Evolutionary conservation across 2,329 filamentous ascomycete genomes (phyloP).

Genomic region (Fusarium austroafricanum): DNA sequence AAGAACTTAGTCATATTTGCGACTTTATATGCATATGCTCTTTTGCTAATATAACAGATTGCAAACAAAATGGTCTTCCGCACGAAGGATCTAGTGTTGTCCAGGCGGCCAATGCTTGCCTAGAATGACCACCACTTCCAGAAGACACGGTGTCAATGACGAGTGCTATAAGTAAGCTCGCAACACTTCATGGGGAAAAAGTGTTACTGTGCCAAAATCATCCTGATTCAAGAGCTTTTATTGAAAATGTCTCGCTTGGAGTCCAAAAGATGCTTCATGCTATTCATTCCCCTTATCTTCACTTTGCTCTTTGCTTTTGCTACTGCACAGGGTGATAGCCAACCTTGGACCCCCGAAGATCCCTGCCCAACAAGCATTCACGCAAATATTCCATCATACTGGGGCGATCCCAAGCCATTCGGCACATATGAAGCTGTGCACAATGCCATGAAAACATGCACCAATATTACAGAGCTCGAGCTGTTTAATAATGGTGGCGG

Average conservation of each 20-base stretch:
- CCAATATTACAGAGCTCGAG: slow-evolving; percentile 5
- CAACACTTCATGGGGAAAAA: not conserved
- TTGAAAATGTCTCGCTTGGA: not conserved
- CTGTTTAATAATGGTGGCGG: not conserved
- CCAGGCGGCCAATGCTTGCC: too few relatives aligned
- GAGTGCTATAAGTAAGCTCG: too few relatives aligned
- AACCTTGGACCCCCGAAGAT: not conserved
- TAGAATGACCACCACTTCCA: too few relatives aligned
- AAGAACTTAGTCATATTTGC: too few relatives aligned
- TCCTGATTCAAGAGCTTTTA: not conserved
- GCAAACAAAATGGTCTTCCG: too few relatives aligned
- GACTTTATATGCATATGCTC: too few relatives aligned
- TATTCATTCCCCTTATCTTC: not conserved
- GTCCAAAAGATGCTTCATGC: not conserved
- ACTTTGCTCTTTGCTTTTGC: not conserved
- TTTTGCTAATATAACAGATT: too few relatives aligned
- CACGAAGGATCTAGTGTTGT: too few relatives aligned
- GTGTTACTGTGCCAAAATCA: not conserved
- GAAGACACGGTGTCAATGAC: too few relatives aligned
- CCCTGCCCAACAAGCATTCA: not conserved
- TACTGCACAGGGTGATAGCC: too few relatives aligned
- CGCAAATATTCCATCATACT: not conserved
- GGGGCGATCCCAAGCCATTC: not conserved
- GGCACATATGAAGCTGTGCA: not conserved
- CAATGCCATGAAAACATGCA: slow-evolving; percentile 9